Percentiles rank a stretch among this genome's conserved stretches.
Conservation (phyloP, 495 filamentous ascomycete genomes). For the Penicillium taxi region DNA sequence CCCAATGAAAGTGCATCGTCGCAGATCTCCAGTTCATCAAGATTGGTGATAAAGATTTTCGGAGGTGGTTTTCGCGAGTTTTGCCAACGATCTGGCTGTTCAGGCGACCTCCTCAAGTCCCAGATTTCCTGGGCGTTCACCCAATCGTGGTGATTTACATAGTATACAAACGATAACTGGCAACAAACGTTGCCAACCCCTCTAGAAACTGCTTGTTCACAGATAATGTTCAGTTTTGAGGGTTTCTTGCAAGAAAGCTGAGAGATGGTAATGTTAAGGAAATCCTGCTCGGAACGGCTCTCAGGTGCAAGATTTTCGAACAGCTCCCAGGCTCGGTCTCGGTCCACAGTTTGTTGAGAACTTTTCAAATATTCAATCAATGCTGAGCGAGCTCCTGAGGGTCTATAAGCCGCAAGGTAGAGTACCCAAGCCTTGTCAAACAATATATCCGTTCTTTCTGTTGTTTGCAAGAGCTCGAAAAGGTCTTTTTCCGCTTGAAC, state of each 20-base stretch:
- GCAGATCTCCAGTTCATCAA: neutral
- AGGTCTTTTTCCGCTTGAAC: neutral
- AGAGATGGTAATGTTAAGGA: slow-evolving; percentile 26
- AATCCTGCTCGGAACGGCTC: slow-evolving; percentile 30
- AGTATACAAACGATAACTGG: slow-evolving; percentile 24
- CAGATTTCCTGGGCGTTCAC: slow-evolving; percentile 4
- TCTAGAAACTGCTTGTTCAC: slow-evolving; percentile 24
- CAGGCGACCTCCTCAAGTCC: too few species aligned
- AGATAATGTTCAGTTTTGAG: slow-evolving; percentile 17
- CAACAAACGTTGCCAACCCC: slow-evolving; percentile 12
- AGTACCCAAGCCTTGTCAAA: slow-evolving; percentile 33
- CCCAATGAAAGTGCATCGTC: neutral
- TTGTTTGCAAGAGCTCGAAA: slow-evolving; percentile 12
- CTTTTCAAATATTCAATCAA: slow-evolving; percentile 33
- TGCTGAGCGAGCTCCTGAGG: slow-evolving; percentile 17
- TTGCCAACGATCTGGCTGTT: neutral
- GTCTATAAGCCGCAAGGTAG: slow-evolving; percentile 25
- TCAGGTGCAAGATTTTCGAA: slow-evolving; percentile 31
- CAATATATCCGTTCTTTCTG: slow-evolving; percentile 10
- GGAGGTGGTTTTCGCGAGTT: neutral
- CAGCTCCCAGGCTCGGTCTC: slow-evolving; percentile 30
- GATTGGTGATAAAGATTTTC: neutral
- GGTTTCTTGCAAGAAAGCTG: slow-evolving; percentile 12
- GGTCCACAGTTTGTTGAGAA: slow-evolving; percentile 27
- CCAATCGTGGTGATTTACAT: slow-evolving; percentile 34